phyloP scores from a whole-genome alignment of 495 filamentous ascomycete species.

The Hyaloscypha hepaticicola region DNA sequence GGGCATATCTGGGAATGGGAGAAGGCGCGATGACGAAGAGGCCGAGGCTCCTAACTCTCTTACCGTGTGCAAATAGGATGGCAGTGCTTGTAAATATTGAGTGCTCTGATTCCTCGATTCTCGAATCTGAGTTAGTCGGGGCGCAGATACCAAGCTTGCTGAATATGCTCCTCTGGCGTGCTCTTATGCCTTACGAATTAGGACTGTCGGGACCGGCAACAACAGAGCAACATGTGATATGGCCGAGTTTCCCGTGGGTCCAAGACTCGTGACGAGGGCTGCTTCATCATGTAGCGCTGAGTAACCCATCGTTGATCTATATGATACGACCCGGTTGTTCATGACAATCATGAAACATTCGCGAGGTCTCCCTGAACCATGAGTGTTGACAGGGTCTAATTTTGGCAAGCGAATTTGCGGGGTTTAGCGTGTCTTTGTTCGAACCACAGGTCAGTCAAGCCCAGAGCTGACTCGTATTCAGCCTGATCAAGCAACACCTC shows the following conservation, averaged over 20 bases:
- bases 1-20: not conserved
- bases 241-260: too few species aligned
- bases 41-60: not conserved
- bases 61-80: not conserved
- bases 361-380: not conserved
- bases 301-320: too few species aligned
- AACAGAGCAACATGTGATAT: too few species aligned
- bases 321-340: too few species aligned
- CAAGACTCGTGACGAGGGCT: too few species aligned
- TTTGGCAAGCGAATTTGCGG: constrained; percentile 1
- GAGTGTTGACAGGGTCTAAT: not conserved
- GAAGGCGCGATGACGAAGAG: not conserved
- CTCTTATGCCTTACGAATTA: too few species aligned
- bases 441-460: not conserved
- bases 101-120: not conserved
- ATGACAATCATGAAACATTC: too few species aligned
- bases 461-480: not conserved
- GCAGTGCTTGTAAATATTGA: not conserved
- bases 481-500: constrained; percentile 1
- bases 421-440: not conserved
- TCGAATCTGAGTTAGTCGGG: too few species aligned
- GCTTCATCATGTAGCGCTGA: too few species aligned
- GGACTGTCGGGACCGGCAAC: too few species aligned
- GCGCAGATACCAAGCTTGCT: too few species aligned
- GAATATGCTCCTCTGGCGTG: too few species aligned